Conservation (phyloP, 352 stramenopile genomes). For the Albugo laibachii region DNA sequence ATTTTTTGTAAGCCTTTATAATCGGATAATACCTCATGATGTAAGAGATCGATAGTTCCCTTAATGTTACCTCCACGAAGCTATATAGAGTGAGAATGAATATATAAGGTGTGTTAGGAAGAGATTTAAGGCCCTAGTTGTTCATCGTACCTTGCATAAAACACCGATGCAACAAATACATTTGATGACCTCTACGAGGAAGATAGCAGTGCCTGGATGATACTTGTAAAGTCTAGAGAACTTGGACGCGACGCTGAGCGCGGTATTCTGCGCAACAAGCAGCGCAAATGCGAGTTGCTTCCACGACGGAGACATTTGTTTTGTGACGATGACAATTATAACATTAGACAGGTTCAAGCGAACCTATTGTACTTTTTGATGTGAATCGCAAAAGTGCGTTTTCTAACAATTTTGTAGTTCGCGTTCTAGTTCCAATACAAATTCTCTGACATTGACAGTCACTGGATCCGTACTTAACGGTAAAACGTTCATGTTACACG, state of each 20-base stretch:
- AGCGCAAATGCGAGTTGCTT: conserved; percentile 72
- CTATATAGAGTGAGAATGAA: conserved; percentile 12
- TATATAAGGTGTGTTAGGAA: not conserved
- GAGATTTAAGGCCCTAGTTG: too few relatives aligned
- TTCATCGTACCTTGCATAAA: conserved; percentile 20
- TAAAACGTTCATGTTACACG: conserved; percentile 40
- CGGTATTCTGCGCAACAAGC: conserved; percentile 76
- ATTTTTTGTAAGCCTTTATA: conserved; percentile 65
- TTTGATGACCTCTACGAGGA: conserved; percentile 71
- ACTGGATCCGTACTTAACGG: conserved; percentile 55
- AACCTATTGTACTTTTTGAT: too few relatives aligned
- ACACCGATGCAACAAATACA: conserved; percentile 62
- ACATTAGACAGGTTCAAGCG: too few relatives aligned
- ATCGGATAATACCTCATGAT: conserved; percentile 64
- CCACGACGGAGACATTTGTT: conserved; percentile 13
- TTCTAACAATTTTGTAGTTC: conserved; percentile 16
- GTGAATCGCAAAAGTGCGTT: too few relatives aligned
- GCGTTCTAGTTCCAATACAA: conserved; percentile 50
- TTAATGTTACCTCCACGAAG: conserved; percentile 14
- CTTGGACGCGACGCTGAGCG: conserved; percentile 74
- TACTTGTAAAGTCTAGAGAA: conserved; percentile 74
- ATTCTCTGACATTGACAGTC: conserved; percentile 25
- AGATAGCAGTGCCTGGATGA: conserved; percentile 49
- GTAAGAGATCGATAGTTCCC: conserved; percentile 33
- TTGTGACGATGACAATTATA: too few relatives aligned